phyloP scores from a whole-genome alignment of 441 rosid species.

The Kokia cookei region DNA sequence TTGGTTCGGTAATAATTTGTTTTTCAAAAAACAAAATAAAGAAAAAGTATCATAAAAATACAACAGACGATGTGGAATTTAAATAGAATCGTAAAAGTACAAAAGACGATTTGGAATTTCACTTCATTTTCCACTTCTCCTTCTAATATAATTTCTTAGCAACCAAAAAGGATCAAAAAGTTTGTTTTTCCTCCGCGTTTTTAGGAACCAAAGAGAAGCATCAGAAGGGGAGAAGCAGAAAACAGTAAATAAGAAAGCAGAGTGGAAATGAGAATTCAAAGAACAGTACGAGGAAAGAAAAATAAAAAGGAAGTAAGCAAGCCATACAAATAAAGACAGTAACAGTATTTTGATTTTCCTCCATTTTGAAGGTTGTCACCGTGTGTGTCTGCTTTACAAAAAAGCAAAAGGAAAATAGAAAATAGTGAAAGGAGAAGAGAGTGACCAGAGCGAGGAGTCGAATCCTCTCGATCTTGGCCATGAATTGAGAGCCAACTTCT shows the following conservation, averaged over 20 bases:
- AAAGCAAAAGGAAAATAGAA: neutral
- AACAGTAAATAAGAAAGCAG: neutral
- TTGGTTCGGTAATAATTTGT: neutral
- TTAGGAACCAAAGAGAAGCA: constrained; percentile 18
- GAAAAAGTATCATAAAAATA: neutral
- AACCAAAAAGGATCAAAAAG: neutral
- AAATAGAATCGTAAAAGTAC: too few species aligned
- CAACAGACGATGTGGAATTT: too few species aligned
- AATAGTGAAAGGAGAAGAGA: neutral
- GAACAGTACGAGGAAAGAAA: neutral
- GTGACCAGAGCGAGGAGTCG: constrained; percentile 81
- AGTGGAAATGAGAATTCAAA: neutral
- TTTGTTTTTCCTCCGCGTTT: constrained; percentile 6
- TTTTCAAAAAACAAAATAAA: neutral
- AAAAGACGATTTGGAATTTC: neutral
- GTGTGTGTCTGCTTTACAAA: neutral
- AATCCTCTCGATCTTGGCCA: constrained; percentile 74
- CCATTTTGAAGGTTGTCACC: neutral
- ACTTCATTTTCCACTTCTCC: neutral
- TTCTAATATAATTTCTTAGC: neutral
- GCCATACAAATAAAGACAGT: neutral
- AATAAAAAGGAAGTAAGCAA: neutral
- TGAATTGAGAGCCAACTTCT: constrained; percentile 62
- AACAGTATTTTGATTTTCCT: neutral
- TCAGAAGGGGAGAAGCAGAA: neutral